A percentile compares a stretch with the other conserved stretches of the same genome.
Evolutionary conservation across 495 filamentous ascomycete species (phyloP).

Genomic region (Cladorrhinum samala): DNA sequence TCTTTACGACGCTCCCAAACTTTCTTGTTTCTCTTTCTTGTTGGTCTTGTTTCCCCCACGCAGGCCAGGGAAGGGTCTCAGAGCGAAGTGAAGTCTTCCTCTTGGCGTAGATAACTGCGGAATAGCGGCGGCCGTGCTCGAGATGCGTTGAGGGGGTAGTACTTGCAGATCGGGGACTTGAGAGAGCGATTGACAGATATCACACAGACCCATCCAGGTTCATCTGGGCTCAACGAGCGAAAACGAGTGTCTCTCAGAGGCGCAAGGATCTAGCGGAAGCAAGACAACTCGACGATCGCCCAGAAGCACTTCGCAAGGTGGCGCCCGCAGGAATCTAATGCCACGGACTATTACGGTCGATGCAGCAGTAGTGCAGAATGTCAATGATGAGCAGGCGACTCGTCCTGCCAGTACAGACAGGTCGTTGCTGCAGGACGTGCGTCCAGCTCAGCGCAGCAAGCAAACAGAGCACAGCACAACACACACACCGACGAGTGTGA

Average conservation of each 20-base stretch:
- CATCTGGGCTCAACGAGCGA: constrained; percentile 13
- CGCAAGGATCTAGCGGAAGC: constrained; percentile 7
- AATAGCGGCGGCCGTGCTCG: constrained; percentile 9
- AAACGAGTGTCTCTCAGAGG: constrained; percentile 3
- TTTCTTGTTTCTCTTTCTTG: neutral
- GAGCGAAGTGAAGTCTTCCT: constrained; percentile 1
- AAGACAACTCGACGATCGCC: constrained; percentile 15
- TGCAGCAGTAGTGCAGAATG: constrained; percentile 13
- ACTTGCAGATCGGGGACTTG: constrained; percentile 24
- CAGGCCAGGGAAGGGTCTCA: constrained; percentile 5
- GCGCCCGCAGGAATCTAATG: constrained; percentile 15
- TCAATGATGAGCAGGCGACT: neutral
- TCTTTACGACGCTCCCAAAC: neutral
- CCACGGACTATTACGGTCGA: constrained; percentile 1
- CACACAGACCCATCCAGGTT: constrained; percentile 19
- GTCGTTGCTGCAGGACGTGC: neutral
- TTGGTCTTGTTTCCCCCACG: constrained; percentile 5
- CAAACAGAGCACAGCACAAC: neutral
- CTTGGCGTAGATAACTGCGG: constrained; percentile 8
- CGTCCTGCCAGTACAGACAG: neutral
- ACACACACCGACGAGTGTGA: constrained; percentile 18
- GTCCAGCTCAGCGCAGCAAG: neutral
- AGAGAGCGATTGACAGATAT: constrained; percentile 22
- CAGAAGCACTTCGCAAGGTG: constrained; percentile 16
- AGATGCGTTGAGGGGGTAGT: constrained; percentile 14